Base-by-base conservation (phyloP, 495 filamentous ascomycete species). In the Aspergillus wentii region DNA sequence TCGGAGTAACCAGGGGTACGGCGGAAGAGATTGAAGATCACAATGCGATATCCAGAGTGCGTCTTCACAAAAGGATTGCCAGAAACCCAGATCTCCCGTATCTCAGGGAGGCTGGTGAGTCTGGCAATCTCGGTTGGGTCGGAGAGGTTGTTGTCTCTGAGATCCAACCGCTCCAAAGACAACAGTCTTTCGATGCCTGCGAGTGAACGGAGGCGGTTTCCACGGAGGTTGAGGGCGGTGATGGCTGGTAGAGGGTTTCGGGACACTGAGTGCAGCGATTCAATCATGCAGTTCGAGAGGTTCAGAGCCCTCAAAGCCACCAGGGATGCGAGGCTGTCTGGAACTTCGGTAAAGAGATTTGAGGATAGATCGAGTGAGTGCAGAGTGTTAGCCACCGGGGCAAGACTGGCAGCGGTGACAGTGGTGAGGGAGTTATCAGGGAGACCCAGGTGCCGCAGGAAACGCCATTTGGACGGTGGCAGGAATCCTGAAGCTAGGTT, bases 11-110 rank as follows among this genome's bases (percentile, higher is more conserved):
- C 92, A 3, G 92, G 88, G 0, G 88, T 88, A n/a, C 75, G 78
- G 41, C 92, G 84, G 70, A 98, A 98, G 1, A 95, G 75, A 52
- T 97, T 97, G 76, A 98, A 95, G 48, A 98, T 94, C 17, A 78
- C 82, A 44, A 94, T 70, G 19, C 92, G 79, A 55, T 95, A 94
- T 44, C 77, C 79, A 35, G 81, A 75, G 51, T 95, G 89, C 8
- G 88, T 91, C 40, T 84, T 87, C 20, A 82, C 83, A 46, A 96
- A 96, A 5, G 91, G 88, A 59, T 97, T 97, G 11, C 82, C 83
- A 31, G 80, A 72, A 10, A 97, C 85, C 69, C 86, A 98, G 34
- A 97, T 80, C 64, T 96, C 92, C 28, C 79, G 81, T 50, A 98
- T 82, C 30, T 97, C 84, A 44, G 94, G 90, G 34, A 94, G 82